phyloP scores from a whole-genome alignment of 139 green algal species.

The Volvox africanus region DNA sequence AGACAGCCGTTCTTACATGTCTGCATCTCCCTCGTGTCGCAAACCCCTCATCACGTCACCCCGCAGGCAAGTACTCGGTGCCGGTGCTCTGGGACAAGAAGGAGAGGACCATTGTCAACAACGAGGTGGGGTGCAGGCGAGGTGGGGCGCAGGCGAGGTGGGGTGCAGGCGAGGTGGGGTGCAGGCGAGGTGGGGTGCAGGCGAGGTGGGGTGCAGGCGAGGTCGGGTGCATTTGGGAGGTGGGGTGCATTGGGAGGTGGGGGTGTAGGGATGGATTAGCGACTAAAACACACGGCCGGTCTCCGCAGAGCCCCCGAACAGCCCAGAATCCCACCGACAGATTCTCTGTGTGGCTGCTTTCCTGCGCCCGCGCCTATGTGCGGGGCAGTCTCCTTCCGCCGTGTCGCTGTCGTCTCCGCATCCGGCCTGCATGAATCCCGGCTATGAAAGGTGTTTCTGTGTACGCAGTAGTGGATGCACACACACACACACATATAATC shows the following conservation, averaged over 20 bases:
- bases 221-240: background rate
- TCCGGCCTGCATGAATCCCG: background rate
- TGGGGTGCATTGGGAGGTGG: background rate
- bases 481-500: too few relatives aligned
- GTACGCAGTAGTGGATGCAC: background rate
- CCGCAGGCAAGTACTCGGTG: constrained; percentile 89
- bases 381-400: too few relatives aligned
- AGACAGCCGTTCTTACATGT: too few relatives aligned
- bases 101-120: constrained; percentile 94
- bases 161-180: background rate
- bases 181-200: background rate
- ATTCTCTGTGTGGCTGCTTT: too few relatives aligned
- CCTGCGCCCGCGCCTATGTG: too few relatives aligned
- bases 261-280: background rate
- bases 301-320: too few relatives aligned
- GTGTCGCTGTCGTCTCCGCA: too few relatives aligned
- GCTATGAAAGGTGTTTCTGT: background rate
- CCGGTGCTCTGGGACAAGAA: constrained; percentile 97
- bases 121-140: constrained; percentile 73
- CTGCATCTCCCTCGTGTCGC: too few relatives aligned
- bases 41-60: background rate
- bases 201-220: background rate
- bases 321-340: too few relatives aligned
- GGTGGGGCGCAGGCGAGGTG: background rate
- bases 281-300: too few relatives aligned